phyloP scores from a whole-genome alignment of 108 stramenopile genomes.

The Tribonema minus region DNA sequence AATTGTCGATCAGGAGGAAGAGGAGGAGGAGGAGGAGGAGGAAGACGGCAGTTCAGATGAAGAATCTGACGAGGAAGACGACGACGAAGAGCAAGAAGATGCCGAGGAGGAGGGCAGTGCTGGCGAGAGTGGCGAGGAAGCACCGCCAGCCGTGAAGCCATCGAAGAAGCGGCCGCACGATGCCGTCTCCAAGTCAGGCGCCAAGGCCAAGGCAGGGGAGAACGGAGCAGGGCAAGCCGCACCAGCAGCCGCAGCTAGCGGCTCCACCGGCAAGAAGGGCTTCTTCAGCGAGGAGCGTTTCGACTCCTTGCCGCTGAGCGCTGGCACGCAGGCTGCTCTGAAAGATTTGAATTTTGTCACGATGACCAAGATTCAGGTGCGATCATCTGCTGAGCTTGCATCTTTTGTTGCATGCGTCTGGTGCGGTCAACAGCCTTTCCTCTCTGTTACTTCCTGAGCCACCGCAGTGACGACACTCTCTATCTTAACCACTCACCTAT shows the following conservation, averaged over 20 bases:
- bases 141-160: background rate
- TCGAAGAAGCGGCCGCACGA: background rate
- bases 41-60: constrained; percentile 6
- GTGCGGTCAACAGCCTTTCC: background rate
- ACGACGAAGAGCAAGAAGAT: constrained; percentile 25
- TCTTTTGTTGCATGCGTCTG: background rate
- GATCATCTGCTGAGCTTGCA: background rate
- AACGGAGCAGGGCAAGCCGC: background rate
- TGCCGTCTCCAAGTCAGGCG: background rate
- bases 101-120: background rate
- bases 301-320: constrained; percentile 78
- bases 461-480: background rate
- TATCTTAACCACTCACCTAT: background rate
- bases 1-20: constrained; percentile 8
- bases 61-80: constrained; percentile 11
- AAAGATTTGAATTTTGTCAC: constrained; percentile 67
- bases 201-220: constrained; percentile 5
- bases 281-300: constrained; percentile 63
- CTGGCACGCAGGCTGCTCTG: constrained; percentile 73
- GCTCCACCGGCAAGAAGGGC: constrained; percentile 1
- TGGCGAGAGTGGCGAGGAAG: background rate
- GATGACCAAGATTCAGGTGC: constrained; percentile 80
- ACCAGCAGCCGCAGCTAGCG: background rate
- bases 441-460: background rate
- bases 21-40: constrained; percentile 32